Conservation (phyloP, 169 alveolate species). For the Cystoisospora suis region DNA sequence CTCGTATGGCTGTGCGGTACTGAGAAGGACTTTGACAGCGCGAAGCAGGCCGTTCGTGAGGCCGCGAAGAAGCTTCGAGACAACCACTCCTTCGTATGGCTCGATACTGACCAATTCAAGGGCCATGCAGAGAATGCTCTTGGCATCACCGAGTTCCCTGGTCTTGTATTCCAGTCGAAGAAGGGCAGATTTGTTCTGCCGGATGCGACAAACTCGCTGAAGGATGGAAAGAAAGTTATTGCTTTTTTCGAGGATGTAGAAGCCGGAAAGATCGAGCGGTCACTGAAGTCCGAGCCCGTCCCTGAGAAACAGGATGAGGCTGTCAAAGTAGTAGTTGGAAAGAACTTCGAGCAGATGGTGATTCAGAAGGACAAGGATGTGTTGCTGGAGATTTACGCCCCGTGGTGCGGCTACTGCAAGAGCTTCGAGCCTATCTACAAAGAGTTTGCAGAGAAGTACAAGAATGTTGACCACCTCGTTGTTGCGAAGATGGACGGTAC, state of each 20-base stretch:
- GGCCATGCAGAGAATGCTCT: slow-evolving; percentile 73
- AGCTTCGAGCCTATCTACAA: slow-evolving; percentile 86
- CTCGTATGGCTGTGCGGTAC: slow-evolving; percentile 75
- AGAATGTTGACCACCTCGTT: slow-evolving; percentile 77
- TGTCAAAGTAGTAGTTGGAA: slow-evolving; percentile 76
- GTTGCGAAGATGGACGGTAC: slow-evolving; percentile 94
- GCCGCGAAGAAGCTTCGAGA: slow-evolving; percentile 69
- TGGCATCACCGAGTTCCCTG: slow-evolving; percentile 73
- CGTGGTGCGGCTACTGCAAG: slow-evolving; percentile 98
- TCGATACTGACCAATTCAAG: slow-evolving; percentile 72
- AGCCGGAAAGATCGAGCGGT: slow-evolving; percentile 80
- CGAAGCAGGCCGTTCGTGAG: slow-evolving; percentile 62
- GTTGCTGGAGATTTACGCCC: slow-evolving; percentile 94
- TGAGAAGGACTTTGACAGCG: slow-evolving; percentile 66
- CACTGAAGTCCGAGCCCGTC: slow-evolving; percentile 88
- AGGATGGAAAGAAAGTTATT: slow-evolving; percentile 67
- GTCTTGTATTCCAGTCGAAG: slow-evolving; percentile 68
- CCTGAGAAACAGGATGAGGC: slow-evolving; percentile 88
- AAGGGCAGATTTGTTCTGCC: slow-evolving; percentile 55
- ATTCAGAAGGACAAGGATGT: slow-evolving; percentile 86
- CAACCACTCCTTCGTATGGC: slow-evolving; percentile 70
- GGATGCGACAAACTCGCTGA: slow-evolving; percentile 62
- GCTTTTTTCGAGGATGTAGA: slow-evolving; percentile 82
- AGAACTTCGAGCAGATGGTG: slow-evolving; percentile 71
- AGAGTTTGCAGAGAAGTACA: slow-evolving; percentile 76